phyloP scores from a whole-genome alignment of 2,329 filamentous ascomycete genomes.

The Phyllosticta citrichinensis region DNA sequence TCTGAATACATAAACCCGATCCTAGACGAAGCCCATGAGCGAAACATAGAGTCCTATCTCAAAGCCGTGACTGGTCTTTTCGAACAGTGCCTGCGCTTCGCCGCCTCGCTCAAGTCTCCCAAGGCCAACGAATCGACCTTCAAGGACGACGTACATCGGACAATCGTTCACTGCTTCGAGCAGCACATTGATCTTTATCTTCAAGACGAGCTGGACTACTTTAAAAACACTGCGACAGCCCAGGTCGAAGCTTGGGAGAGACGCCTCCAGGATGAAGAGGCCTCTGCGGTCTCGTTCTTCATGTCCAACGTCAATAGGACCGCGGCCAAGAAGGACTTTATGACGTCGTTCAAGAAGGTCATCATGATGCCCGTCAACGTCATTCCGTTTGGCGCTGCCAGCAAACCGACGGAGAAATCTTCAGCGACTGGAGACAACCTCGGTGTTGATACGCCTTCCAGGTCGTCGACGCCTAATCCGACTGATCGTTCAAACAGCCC shows the following conservation, averaged over 20 bases:
- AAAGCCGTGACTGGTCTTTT: slow-evolving; percentile 82
- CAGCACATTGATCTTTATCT: slow-evolving; percentile 90
- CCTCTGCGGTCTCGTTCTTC: slow-evolving; percentile 81
- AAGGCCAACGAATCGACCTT: slow-evolving; percentile 52
- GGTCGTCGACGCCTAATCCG: slow-evolving; percentile 27
- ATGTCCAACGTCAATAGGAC: slow-evolving; percentile 93
- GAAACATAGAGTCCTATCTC: slow-evolving; percentile 66
- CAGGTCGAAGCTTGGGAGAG: slow-evolving; percentile 84
- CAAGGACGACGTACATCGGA: slow-evolving; percentile 53
- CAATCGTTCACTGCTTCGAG: slow-evolving; percentile 69
- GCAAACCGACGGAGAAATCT: slow-evolving; percentile 23
- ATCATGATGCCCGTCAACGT: slow-evolving; percentile 98
- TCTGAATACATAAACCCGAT: slow-evolving; percentile 77
- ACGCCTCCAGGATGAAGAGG: slow-evolving; percentile 82
- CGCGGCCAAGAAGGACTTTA: slow-evolving; percentile 90
- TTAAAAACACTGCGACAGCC: slow-evolving; percentile 63
- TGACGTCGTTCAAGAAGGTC: slow-evolving; percentile 95
- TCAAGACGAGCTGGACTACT: slow-evolving; percentile 80
- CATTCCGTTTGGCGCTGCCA: slow-evolving; percentile 35
- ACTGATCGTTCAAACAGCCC: slow-evolving; percentile 28
- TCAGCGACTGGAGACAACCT: slow-evolving; percentile 21
- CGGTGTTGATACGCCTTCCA: slow-evolving; percentile 12
- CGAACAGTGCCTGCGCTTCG: slow-evolving; percentile 72
- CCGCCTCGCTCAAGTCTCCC: slow-evolving; percentile 58
- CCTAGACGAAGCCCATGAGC: slow-evolving; percentile 76